Evolutionary conservation across 1,139 yeast genomes (phyloP), one percentile per base, ranked within the genome.

Genomic region (Zygosaccharomyces pseudobailii): DNA sequence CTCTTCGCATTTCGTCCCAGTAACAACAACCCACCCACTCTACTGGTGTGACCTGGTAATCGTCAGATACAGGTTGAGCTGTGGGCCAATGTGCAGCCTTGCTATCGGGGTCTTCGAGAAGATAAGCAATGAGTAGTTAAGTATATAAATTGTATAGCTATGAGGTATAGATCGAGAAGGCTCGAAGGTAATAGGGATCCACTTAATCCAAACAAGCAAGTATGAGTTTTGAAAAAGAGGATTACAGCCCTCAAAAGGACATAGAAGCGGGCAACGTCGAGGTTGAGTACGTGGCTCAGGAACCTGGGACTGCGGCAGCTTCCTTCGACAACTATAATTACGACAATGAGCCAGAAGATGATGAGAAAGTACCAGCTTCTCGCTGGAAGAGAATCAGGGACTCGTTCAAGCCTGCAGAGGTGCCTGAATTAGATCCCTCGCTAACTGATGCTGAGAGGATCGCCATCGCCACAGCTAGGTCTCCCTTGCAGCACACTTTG

Each of bases 401-500:
- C 57, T 73, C 81, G 8, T 82, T 82, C 70, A 79, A 71, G 62
- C 68, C 78, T 51, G 79, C 73, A 42, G 79, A 78, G 43, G 71
- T 70, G 42, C 71, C 66, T 38, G 86, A 82, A 8, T 55, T 82
- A 44, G 90, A 84, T 61, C 85, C 86, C 28, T 75, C 74, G 59
- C 67, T 84, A 56, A 67, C 83, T 2, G 87, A 79, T 39, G 78
- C 79, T 24, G 92, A 87, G 67, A 80, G 74, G 61, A 78, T 84
- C 42, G 86, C 86, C 47, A 67, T 80, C 32, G 70, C 75, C 52
- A 79, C 88, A 27, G 84, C 89, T 23, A 76, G 76, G 61, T 74
- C 89, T 25, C 94, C 94, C n/a, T 75, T 85, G 53, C 71, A 79
- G 40, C 72, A 41, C 24, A 70, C 75, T 28, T 73, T 85, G 57